Evolutionary conservation across 805 yeast genomes (phyloP), one percentile per base, ranked within the genome.

Genomic region (Saccharomyces jurei): DNA sequence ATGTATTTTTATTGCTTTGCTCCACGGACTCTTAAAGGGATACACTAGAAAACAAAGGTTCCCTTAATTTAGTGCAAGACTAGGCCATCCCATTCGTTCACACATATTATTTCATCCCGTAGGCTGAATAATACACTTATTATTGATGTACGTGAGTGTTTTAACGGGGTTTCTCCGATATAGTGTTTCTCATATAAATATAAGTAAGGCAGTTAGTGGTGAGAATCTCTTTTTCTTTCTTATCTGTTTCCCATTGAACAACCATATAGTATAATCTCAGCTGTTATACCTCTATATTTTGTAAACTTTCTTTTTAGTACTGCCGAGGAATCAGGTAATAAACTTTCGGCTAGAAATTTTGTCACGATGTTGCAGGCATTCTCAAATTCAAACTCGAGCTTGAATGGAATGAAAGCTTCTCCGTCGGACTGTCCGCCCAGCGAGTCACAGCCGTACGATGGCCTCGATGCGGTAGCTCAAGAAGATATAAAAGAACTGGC

Each of bases 401-500:
- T 27, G 29, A 26, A 25, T 27, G 17, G 14, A 25, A 5, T 5
- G 6, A 14, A 32, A n/a, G 55, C 52, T 10, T 5, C 25, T 21
- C n/a, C 44, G 25, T 17, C 44, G 25, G 44, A 2, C 13, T 8
- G 1, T 17, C 13, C 44, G 21, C 22, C 25, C 2, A 36, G 22
- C 46, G 54, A 51, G 41, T 30, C 47, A 2, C 57, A 53, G 30
- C 54, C 60, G 1, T 72, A 72, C 53, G 62, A 60, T 13, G 81
- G 81, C 1, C 71, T 77, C 50, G 71, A 72, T 55, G 59, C 60
- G 4, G 56, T 61, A 3, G 69, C 73, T 29, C 65, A 65, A 32
- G 64, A 63, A 3, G 69, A 72, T 50, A 72, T 78, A 49, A 70
- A 71, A 26, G 60, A 68, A 2, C 65, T 78, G 57, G 81, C 80